Evolutionary conservation across 2,329 filamentous ascomycete species (phyloP).

Genomic region (Tothia fuscella): DNA sequence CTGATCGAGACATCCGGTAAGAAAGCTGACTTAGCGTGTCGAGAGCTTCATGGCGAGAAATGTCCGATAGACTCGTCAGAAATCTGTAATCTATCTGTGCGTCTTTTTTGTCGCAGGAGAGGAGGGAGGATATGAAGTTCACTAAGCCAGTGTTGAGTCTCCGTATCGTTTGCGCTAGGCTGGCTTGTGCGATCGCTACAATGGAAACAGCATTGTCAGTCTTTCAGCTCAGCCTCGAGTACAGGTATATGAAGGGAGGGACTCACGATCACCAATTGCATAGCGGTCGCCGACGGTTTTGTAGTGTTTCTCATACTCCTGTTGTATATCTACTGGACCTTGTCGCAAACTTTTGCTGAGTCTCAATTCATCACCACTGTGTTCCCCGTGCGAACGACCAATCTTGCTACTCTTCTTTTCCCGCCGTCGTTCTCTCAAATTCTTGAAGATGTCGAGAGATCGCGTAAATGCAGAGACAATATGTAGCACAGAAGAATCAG

Average conservation of each 20-base stretch:
- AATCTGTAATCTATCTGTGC: conserved; percentile 30
- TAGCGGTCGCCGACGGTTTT: conserved; percentile 26
- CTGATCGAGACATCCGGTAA: conserved; percentile 25
- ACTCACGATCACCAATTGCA: conserved; percentile 33
- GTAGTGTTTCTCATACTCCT: conserved; percentile 30
- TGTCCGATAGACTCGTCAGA: conserved; percentile 33
- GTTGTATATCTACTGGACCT: conserved; percentile 30
- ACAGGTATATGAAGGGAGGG: neutral
- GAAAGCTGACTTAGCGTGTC: conserved; percentile 29
- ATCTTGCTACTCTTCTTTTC: conserved; percentile 19
- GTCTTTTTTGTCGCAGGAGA: conserved; percentile 24
- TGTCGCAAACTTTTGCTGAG: conserved; percentile 28
- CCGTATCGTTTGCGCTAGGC: conserved; percentile 33
- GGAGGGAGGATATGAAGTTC: conserved; percentile 32
- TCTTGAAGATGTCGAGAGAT: conserved; percentile 34
- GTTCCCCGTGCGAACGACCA: conserved; percentile 20
- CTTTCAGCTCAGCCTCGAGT: neutral
- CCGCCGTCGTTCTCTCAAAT: conserved; percentile 24
- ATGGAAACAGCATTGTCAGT: conserved; percentile 3
- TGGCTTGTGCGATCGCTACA: conserved; percentile 32
- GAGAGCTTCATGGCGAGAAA: conserved; percentile 32
- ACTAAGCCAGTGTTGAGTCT: conserved; percentile 36
- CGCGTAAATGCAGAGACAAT: conserved; percentile 34
- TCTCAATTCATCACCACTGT: conserved; percentile 24
- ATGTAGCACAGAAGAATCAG: conserved; percentile 23